These are phyloP conservation scores for Phialophora tarda DNA, from an alignment of 2,329 filamentous ascomycete genomes.

Conservation along the genomic window DNA sequence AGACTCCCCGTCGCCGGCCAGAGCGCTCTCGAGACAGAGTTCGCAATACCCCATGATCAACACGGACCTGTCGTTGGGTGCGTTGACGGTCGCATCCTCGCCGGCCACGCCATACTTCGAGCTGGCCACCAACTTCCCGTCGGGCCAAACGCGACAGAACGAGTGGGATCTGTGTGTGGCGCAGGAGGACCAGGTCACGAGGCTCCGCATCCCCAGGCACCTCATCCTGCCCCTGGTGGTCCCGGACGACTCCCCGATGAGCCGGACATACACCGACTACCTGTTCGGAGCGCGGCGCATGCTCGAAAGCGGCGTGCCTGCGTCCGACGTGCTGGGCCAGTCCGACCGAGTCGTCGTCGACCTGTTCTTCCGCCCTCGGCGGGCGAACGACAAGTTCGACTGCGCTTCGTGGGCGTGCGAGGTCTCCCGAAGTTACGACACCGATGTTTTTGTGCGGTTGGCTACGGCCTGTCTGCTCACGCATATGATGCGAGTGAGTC, in stretches of 20 bases:
- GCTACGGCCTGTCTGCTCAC: conserved; percentile 29
- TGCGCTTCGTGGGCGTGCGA: conserved; percentile 36
- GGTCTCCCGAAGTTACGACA: conserved; percentile 31
- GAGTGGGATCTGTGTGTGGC: conserved; percentile 31
- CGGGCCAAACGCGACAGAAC: conserved; percentile 1
- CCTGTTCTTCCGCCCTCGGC: conserved; percentile 32
- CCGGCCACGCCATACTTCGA: conserved; percentile 23
- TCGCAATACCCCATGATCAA: conserved; percentile 7
- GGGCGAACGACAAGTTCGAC: conserved; percentile 26
- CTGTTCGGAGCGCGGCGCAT: conserved; percentile 30
- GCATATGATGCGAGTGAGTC: conserved; percentile 35
- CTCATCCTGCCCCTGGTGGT: conserved; percentile 31
- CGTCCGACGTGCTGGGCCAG: conserved; percentile 20
- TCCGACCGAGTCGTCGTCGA: conserved; percentile 27
- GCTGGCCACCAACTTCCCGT: conserved; percentile 4
- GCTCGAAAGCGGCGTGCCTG: conserved; percentile 24
- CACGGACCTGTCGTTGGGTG: conserved; percentile 15
- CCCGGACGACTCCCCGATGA: conserved; percentile 32
- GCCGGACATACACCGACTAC: conserved; percentile 33
- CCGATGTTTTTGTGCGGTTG: conserved; percentile 32
- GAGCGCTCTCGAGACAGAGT: conserved; percentile 4
- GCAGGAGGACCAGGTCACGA: conserved; percentile 24
- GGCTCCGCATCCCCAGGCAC: conserved; percentile 29
- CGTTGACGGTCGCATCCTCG: not conserved
- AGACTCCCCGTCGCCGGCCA: conserved; percentile 1